These are phyloP conservation scores for Pseudoturritis turrita DNA, from an alignment of 345 rosid genomes.

Conservation along the genomic window DNA sequence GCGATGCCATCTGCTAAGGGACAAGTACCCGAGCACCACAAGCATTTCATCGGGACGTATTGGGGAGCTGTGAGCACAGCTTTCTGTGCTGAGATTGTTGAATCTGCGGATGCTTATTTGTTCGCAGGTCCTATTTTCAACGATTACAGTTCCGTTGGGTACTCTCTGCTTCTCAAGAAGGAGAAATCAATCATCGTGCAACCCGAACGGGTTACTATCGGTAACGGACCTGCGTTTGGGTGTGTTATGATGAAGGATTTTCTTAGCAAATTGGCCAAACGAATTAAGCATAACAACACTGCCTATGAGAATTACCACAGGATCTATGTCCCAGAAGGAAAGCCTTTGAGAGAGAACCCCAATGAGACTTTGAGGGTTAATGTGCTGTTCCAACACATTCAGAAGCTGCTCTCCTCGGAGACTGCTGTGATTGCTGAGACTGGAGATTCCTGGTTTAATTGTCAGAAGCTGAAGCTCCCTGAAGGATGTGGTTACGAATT, in stretches of 20 bases:
- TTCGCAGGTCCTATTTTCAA: constrained; percentile 60
- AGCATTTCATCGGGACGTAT: constrained; percentile 51
- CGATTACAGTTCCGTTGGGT: constrained; percentile 51
- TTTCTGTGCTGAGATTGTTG: constrained; percentile 52
- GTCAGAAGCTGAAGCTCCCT: constrained; percentile 63
- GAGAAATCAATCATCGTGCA: constrained; percentile 52
- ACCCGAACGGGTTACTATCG: constrained; percentile 52
- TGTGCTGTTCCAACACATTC: constrained; percentile 49
- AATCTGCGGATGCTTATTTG: constrained; percentile 53
- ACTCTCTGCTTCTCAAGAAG: constrained; percentile 51
- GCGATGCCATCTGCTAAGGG: constrained; percentile 66
- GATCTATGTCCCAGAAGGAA: constrained; percentile 47
- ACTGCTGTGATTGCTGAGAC: constrained; percentile 56
- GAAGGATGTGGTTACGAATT: constrained; percentile 52
- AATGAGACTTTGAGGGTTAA: constrained; percentile 47
- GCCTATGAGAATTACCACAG: constrained; percentile 47
- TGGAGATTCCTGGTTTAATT: constrained; percentile 61
- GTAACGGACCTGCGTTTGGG: constrained; percentile 50
- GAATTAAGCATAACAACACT: constrained; percentile 38
- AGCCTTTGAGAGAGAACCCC: constrained; percentile 36
- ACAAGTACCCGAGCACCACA: constrained; percentile 50
- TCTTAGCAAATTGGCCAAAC: constrained; percentile 38
- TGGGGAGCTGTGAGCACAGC: constrained; percentile 59
- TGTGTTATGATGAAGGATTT: constrained; percentile 56
- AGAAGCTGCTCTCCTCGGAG: constrained; percentile 40